Percentiles rank a stretch among this genome's conserved stretches.
phyloP scores from a whole-genome alignment of 108 stramenopile species.

The Nitzschia sp. region DNA sequence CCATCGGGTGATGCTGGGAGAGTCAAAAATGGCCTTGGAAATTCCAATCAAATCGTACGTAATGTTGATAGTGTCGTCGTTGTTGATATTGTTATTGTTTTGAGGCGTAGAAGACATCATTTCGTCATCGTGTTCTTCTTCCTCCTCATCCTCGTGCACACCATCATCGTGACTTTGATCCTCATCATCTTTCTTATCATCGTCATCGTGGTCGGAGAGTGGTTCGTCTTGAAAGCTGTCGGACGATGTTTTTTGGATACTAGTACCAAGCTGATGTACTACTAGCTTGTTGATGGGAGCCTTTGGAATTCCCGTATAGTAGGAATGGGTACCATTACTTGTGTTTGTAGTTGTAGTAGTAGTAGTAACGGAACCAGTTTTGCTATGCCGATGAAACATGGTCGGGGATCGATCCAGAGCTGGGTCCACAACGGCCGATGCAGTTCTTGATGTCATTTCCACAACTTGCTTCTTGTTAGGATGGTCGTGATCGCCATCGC shows the following conservation, averaged over 20 bases:
- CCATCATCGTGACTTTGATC: constrained; percentile 12
- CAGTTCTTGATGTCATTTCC: not conserved
- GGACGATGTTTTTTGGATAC: too few species aligned
- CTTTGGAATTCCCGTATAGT: not conserved
- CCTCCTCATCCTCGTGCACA: too few species aligned
- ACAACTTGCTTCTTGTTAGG: not conserved
- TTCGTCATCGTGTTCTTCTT: constrained; percentile 9
- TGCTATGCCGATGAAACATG: constrained; percentile 1
- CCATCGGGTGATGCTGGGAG: constrained; percentile 4
- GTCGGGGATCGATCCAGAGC: not conserved
- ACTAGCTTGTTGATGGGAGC: too few species aligned
- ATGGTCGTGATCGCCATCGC: constrained; percentile 1
- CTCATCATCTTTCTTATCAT: constrained; percentile 1
- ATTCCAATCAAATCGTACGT: constrained; percentile 66
- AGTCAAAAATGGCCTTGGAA: constrained; percentile 38
- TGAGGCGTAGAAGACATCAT: not conserved
- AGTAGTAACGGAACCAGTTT: too few species aligned
- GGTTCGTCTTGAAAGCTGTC: not conserved
- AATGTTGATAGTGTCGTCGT: not conserved
- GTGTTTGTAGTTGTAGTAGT: too few species aligned
- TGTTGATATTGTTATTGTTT: not conserved
- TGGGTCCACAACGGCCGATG: not conserved
- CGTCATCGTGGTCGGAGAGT: not conserved
- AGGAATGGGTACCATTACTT: too few species aligned
- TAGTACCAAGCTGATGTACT: too few species aligned